Conservation (phyloP, 176 grass and related monocot species). For the Leersia perrieri region DNA sequence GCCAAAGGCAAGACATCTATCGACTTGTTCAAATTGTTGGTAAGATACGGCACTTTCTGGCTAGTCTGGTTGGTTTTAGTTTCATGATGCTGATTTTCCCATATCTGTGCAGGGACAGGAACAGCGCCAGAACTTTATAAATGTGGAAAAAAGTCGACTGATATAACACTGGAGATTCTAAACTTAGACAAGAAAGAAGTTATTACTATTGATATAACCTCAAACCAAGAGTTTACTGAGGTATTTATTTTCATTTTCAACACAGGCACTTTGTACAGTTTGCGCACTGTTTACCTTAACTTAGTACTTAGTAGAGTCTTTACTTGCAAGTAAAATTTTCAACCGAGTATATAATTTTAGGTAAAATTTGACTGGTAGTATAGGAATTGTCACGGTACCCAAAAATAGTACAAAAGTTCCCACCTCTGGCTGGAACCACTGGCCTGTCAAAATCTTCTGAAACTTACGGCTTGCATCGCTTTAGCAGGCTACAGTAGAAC, state of each 20-base stretch:
- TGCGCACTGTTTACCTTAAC: neutral
- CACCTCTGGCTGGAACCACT: too few species aligned
- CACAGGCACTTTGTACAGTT: neutral
- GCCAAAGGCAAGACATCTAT: slow-evolving; percentile 92
- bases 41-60: slow-evolving; percentile 50
- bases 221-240: slow-evolving; percentile 99
- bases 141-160: slow-evolving; percentile 87
- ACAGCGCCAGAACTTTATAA: slow-evolving; percentile 79
- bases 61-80: slow-evolving; percentile 10
- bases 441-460: too few species aligned
- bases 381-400: too few species aligned
- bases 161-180: slow-evolving; percentile 93
- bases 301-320: neutral
- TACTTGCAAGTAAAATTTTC: neutral
- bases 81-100: slow-evolving; percentile 35
- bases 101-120: slow-evolving; percentile 61
- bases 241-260: slow-evolving; percentile 57
- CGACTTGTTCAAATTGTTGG: slow-evolving; percentile 96
- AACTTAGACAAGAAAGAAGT: slow-evolving; percentile 93
- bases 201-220: slow-evolving; percentile 96
- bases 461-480: too few species aligned
- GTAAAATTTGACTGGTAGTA: too few species aligned
- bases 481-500: too few species aligned
- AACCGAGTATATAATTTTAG: neutral
- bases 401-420: too few species aligned